Evolutionary conservation across 116 monocot genomes (phyloP).

Genomic region (Iris pallida): DNA sequence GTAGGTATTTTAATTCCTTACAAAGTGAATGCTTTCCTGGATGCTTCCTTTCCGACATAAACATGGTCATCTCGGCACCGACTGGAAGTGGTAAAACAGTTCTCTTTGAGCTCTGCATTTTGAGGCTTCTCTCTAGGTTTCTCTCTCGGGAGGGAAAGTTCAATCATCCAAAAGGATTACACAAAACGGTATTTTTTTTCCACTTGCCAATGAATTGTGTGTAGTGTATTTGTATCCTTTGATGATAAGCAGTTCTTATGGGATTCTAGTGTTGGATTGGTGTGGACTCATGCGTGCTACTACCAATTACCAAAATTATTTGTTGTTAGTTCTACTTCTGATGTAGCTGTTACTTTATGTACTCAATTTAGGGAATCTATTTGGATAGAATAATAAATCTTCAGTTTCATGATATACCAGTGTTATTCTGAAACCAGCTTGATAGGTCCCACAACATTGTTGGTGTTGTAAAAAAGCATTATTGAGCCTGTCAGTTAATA

Average conservation of each 20-base stretch:
- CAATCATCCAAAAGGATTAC: conserved; percentile 60
- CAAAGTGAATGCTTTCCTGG: conserved; percentile 89
- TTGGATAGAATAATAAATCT: no score
- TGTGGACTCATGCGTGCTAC: not conserved
- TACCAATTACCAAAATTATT: no score
- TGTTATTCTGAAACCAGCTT: no score
- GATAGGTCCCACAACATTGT: no score
- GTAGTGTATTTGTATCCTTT: not conserved
- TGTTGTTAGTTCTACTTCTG: no score
- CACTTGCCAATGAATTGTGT: not conserved
- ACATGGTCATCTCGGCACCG: conserved; percentile 98
- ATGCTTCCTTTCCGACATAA: conserved; percentile 81
- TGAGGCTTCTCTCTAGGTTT: conserved; percentile 86
- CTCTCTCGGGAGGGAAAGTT: conserved; percentile 69
- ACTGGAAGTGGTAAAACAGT: conserved; percentile 99
- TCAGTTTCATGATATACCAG: no score
- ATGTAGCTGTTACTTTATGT: no score
- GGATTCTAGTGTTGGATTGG: not conserved
- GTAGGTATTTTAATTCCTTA: conserved; percentile 94
- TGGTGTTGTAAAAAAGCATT: no score
- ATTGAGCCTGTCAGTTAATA: no score
- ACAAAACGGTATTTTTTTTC: conserved; percentile 70
- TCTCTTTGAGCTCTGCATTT: conserved; percentile 93
- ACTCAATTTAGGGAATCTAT: no score
- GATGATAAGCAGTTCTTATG: not conserved